Evolutionary conservation across 2,329 filamentous ascomycete genomes (phyloP).

Genomic region (Annulohypoxylon truncatum): DNA sequence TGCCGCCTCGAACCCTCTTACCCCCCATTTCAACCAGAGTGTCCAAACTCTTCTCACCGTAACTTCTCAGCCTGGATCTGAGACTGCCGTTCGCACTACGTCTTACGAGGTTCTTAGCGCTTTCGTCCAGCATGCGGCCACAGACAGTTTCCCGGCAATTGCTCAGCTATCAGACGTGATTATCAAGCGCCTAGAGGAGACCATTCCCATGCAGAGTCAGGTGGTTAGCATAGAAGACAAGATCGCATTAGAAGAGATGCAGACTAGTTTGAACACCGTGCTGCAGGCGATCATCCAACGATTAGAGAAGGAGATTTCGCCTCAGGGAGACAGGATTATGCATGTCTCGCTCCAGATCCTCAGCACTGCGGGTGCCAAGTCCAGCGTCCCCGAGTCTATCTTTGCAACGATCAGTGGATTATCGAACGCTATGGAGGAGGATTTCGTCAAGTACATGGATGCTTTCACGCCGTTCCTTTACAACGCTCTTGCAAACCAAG

Average conservation of each 20-base stretch:
- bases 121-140: slow-evolving; percentile 90
- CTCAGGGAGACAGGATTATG: slow-evolving; percentile 95
- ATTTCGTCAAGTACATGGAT: slow-evolving; percentile 98
- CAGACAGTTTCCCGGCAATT: slow-evolving; percentile 84
- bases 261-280: slow-evolving; percentile 93
- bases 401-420: slow-evolving; percentile 94
- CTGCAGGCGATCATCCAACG: slow-evolving; percentile 91
- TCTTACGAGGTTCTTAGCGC: slow-evolving; percentile 97
- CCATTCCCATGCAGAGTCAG: slow-evolving; percentile 87
- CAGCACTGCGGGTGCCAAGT: slow-evolving; percentile 81
- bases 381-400: slow-evolving; percentile 91
- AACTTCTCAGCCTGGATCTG: slow-evolving; percentile 83
- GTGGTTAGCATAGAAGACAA: slow-evolving; percentile 97
- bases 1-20: slow-evolving; percentile 81
- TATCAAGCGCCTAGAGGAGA: slow-evolving; percentile 90
- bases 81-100: slow-evolving; percentile 91
- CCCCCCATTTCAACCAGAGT: slow-evolving; percentile 92
- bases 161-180: slow-evolving; percentile 88
- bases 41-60: slow-evolving; percentile 86
- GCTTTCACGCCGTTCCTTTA: slow-evolving; percentile 92
- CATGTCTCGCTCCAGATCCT: slow-evolving; percentile 85
- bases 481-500: slow-evolving; percentile 93
- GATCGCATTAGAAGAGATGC: slow-evolving; percentile 96
- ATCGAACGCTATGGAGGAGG: slow-evolving; percentile 89
- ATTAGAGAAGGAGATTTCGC: slow-evolving; percentile 89